These are phyloP conservation scores for Diplogelasinospora grovesii DNA, from an alignment of 495 filamentous ascomycete genomes.

Conservation along the genomic window DNA sequence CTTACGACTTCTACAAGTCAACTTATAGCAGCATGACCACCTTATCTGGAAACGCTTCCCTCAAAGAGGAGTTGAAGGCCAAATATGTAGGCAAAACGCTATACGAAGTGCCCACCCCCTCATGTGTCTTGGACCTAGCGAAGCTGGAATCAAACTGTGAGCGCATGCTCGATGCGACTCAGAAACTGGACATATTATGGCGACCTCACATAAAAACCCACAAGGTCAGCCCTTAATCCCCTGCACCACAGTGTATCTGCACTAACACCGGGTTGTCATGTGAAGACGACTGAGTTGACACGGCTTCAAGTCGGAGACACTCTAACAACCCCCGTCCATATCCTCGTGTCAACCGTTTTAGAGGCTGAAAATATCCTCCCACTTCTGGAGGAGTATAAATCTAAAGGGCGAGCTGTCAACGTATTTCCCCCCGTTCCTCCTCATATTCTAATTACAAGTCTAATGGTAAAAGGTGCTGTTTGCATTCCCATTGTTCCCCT, in stretches of 20 bases:
- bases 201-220: constrained; percentile 83
- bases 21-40: too few relatives aligned
- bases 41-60: too few relatives aligned
- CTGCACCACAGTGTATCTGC: too few relatives aligned
- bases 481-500: constrained; percentile 64
- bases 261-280: too few relatives aligned
- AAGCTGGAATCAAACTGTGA: constrained; percentile 64
- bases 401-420: constrained; percentile 46
- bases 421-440: constrained; percentile 31
- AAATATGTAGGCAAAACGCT: constrained; percentile 58
- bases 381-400: constrained; percentile 52
- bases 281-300: constrained; percentile 64
- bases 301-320: constrained; percentile 62
- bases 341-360: constrained; percentile 71
- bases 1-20: too few relatives aligned
- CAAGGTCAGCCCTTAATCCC: constrained; percentile 48
- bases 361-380: constrained; percentile 68
- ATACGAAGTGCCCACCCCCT: constrained; percentile 55
- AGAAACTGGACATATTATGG: constrained; percentile 57
- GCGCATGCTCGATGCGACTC: constrained; percentile 61
- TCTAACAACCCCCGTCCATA: constrained; percentile 44
- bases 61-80: constrained; percentile 37
- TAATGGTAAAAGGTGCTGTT: constrained; percentile 55
- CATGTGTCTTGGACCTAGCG: constrained; percentile 61
- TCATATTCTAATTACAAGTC: background rate